Evolutionary conservation across 2,329 filamentous ascomycete species (phyloP).

Genomic region (Xylaria sp.): DNA sequence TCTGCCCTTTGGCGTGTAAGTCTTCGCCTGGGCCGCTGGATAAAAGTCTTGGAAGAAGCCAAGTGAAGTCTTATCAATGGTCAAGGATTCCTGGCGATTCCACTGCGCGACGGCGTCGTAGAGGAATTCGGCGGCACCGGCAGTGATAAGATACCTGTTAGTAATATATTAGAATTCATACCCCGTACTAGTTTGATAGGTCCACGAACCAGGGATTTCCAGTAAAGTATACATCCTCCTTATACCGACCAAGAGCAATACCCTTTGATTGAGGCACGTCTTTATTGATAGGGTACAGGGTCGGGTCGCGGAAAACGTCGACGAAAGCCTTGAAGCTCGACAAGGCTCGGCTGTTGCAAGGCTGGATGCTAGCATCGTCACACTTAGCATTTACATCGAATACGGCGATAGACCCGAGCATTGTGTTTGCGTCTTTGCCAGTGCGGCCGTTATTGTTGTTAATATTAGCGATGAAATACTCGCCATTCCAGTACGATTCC

Average conservation of each 20-base stretch:
- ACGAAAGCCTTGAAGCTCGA: slow-evolving; percentile 66
- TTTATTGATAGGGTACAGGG: slow-evolving; percentile 62
- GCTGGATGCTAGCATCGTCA: slow-evolving; percentile 65
- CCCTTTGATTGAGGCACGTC: slow-evolving; percentile 57
- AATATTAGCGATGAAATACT: slow-evolving; percentile 65
- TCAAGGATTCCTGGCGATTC: slow-evolving; percentile 57
- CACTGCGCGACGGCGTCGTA: slow-evolving; percentile 67
- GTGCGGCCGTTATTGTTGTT: slow-evolving; percentile 56
- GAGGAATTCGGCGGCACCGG: slow-evolving; percentile 66
- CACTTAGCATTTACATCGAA: slow-evolving; percentile 63
- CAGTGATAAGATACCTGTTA: slow-evolving; percentile 59
- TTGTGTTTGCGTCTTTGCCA: slow-evolving; percentile 66
- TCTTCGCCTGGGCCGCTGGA: slow-evolving; percentile 57
- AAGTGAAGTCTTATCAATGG: slow-evolving; percentile 61
- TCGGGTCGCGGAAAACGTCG: slow-evolving; percentile 61
- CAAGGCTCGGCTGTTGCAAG: slow-evolving; percentile 61
- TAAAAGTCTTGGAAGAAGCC: slow-evolving; percentile 65
- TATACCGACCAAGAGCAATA: slow-evolving; percentile 57
- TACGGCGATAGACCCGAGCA: slow-evolving; percentile 58
- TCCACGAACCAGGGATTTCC: slow-evolving; percentile 63
- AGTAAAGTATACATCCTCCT: slow-evolving; percentile 63
- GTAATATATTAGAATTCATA: slow-evolving; percentile 11
- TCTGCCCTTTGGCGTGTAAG: slow-evolving; percentile 54
- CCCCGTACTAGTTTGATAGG: background rate
- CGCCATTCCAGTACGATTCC: slow-evolving; percentile 64